Evolutionary conservation across 768 basidiomycete genomes (phyloP), one percentile per base, ranked within the genome.

Genomic region (Macrolepiota dolichaula): DNA sequence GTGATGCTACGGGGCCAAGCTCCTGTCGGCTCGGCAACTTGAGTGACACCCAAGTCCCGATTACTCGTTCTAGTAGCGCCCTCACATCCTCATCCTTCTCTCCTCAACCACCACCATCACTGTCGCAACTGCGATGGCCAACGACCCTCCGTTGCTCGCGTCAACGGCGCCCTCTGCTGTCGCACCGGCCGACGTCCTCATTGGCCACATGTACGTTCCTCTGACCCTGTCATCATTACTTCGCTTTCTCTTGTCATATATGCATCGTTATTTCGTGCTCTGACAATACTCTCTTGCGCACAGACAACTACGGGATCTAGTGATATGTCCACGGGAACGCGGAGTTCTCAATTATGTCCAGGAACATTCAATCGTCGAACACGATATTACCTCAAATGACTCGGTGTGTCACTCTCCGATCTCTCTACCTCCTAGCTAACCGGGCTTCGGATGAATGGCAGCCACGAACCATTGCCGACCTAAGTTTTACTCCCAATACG

Each of bases 251-350:
- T 59, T 42, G 13, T n/a, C 51, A 42, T 49, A 54, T 51, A 57
- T 57, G 46, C n/a, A 7, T 6, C 47, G 32, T 38, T 36, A 35
- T 35, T 47, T 36, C 25, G 22, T 47, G 27, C 42, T 7, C 57
- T 51, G 38, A 51, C 11, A 4, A 49, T 35, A 46, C 37, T 36
- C 49, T 11, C 51, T 37, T n/a, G 22, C 42, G 22, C 42, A 13
- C 42, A 90, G 89, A 27, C 91, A 94, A 73, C 76, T 94, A 29
- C 82, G 91, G 37, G 91, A 94, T 74, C 83, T 94, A 52, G 73
- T 92, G 53, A 82, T 89, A 62, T 91, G 89, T 71, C 91, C 90
- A 1, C 77, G 83, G 4, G 82, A 86, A 64, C 74, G 80, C 12
- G 88, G 89, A 2, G 68, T 86, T 4, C 81, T 91, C 38, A 86